Evolutionary conservation across 2,329 filamentous ascomycete genomes (phyloP), one percentile per base, ranked within the genome.

Genomic region (Trichoderma oligosporum): DNA sequence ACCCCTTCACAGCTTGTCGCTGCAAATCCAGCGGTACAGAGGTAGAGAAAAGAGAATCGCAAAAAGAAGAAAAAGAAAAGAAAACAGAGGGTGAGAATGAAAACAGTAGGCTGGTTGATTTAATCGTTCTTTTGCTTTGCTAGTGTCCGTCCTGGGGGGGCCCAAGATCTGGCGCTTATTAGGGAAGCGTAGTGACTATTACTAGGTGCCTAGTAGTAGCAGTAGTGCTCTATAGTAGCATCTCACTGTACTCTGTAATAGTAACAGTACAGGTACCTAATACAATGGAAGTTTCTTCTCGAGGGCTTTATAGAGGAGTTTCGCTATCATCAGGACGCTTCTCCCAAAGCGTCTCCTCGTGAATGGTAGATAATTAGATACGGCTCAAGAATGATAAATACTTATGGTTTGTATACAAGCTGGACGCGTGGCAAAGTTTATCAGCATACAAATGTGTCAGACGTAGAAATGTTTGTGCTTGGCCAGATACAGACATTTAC

Each of bases 1-100:
- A 16, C 58, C 58, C 53, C 53, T 44, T 45, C 45, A 47, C 54
- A 46, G 45, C 57, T 38, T 11, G 46, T 33, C 14, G 44, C 25
- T 47, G 44, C 42, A 22, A 22, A 25, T 38, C 14, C 25, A 24
- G 18, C 18, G 20, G 4, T 41, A n/a, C 29, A 42, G 27, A 31
- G 27, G 7, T 2, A 42, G 5, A 42, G 9, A 24, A n/a, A 33
- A 27, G n/a, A 5, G 7, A 29, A 41, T n/a, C 25, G 18, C 5
- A 20, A 31, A 29, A 11, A 14, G 35, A 11, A 9, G 29, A 35
- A 39, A 31, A 11, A 27, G 12, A 29, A 14, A 18, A 14, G 24
- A 41, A 22, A 20, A 51, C 7, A 7, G 4, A 52, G 35, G 39
- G 22, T 12, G 18, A 18, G 14, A 45, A 25, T 22, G 22, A 38